Percentiles rank a stretch among this genome's conserved stretches.
phyloP scores from a whole-genome alignment of 352 stramenopile species.

The Globisporangium middletonii region DNA sequence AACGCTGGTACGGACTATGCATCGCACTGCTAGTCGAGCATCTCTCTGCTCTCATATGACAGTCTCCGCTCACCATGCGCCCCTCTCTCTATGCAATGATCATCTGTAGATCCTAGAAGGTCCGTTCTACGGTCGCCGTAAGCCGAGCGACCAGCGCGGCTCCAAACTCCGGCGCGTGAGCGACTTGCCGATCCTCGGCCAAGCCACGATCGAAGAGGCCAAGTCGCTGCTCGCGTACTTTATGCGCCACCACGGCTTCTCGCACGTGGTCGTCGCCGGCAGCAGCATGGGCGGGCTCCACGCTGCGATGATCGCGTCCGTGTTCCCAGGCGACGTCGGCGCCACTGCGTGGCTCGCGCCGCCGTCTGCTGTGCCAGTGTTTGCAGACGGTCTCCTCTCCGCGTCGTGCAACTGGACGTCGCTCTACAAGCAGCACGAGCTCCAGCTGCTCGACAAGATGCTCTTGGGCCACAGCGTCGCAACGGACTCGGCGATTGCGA shows the following conservation, averaged over 20 bases:
- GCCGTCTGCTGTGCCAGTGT: constrained; percentile 61
- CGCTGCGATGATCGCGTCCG: constrained; percentile 67
- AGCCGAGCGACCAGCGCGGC: constrained; percentile 56
- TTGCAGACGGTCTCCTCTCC: constrained; percentile 67
- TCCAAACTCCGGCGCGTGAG: constrained; percentile 71
- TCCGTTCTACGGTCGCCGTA: constrained; percentile 70
- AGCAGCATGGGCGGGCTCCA: constrained; percentile 78
- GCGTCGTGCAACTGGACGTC: constrained; percentile 74
- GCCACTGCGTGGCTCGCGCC: constrained; percentile 65
- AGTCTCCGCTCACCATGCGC: too few relatives aligned
- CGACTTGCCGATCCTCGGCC: constrained; percentile 64
- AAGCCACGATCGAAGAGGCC: constrained; percentile 79
- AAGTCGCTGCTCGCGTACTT: constrained; percentile 74
- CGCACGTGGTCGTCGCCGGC: constrained; percentile 56
- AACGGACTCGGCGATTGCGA: constrained; percentile 5
- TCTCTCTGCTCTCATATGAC: too few relatives aligned
- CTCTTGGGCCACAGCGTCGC: constrained; percentile 29
- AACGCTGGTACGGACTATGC: constrained; percentile 35
- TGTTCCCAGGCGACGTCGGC: constrained; percentile 63
- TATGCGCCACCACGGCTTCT: constrained; percentile 37
- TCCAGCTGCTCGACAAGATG: constrained; percentile 69
- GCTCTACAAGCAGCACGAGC: constrained; percentile 62
- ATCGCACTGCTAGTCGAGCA: not conserved
- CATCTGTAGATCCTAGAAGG: constrained; percentile 64
- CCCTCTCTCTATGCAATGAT: not conserved